phyloP scores from a whole-genome alignment of 1,139 yeast genomes.

The Zygosaccharomyces pseudobailii region DNA sequence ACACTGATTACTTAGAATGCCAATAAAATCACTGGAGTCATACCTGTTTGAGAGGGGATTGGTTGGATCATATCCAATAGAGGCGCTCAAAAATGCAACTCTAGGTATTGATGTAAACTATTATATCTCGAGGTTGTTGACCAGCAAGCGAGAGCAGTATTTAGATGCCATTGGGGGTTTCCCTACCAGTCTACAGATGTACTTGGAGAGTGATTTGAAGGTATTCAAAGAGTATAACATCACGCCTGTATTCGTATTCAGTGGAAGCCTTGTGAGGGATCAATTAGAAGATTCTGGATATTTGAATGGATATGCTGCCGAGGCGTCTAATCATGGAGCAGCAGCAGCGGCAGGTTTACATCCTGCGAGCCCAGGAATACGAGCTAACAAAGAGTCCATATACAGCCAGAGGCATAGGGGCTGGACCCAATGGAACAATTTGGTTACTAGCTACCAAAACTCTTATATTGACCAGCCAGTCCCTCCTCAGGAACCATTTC shows the following conservation, averaged over 20 bases:
- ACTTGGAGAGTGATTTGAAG: slow-evolving; percentile 58
- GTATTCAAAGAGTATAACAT: slow-evolving; percentile 58
- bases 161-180: slow-evolving; percentile 81
- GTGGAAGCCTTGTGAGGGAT: slow-evolving; percentile 44
- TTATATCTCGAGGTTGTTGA: slow-evolving; percentile 59
- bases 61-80: slow-evolving; percentile 59
- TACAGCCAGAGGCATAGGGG: slow-evolving; percentile 33
- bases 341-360: slow-evolving; percentile 7
- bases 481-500: slow-evolving; percentile 34
- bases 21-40: slow-evolving; percentile 65
- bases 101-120: slow-evolving; percentile 85
- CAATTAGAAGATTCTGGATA: slow-evolving; percentile 28
- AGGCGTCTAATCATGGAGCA: slow-evolving; percentile 11
- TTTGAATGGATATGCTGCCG: slow-evolving; percentile 22
- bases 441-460: slow-evolving; percentile 20
- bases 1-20: slow-evolving; percentile 18
- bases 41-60: slow-evolving; percentile 66
- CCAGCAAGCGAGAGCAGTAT: slow-evolving; percentile 63
- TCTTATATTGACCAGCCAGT: slow-evolving; percentile 38
- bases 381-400: slow-evolving; percentile 21
- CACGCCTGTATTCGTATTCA: slow-evolving; percentile 71
- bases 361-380: slow-evolving; percentile 15
- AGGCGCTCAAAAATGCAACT: slow-evolving; percentile 60
- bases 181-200: slow-evolving; percentile 58
- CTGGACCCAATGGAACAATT: slow-evolving; percentile 36